Conservation (phyloP, 2,329 filamentous ascomycete genomes). For the Exophiala mesophila region DNA sequence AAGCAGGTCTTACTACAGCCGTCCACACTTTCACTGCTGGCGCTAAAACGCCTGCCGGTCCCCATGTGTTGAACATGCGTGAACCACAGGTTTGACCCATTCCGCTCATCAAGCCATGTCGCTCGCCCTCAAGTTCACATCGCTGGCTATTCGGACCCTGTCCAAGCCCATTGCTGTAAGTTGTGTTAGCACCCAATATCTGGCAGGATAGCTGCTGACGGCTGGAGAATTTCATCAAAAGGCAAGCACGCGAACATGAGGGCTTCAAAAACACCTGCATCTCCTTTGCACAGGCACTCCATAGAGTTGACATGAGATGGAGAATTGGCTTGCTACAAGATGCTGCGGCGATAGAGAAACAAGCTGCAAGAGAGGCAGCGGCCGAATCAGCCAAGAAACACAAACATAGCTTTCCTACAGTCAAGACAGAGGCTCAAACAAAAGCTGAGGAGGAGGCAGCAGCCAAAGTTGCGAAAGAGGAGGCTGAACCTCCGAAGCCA, state of each 20-base stretch:
- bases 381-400: slow-evolving; percentile 52
- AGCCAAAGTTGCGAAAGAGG: slow-evolving; percentile 37
- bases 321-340: slow-evolving; percentile 62
- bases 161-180: slow-evolving; percentile 65
- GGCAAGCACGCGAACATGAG: slow-evolving; percentile 64
- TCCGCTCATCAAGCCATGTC: too few relatives aligned
- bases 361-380: slow-evolving; percentile 45
- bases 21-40: too few relatives aligned
- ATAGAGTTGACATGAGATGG: slow-evolving; percentile 64
- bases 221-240: slow-evolving; percentile 60
- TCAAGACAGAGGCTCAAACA: slow-evolving; percentile 57
- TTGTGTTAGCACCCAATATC: slow-evolving; percentile 6
- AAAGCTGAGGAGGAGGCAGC: slow-evolving; percentile 51
- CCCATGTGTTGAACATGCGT: too few relatives aligned
- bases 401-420: slow-evolving; percentile 52
- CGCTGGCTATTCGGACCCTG: slow-evolving; percentile 59
- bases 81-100: too few relatives aligned
- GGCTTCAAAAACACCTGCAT: slow-evolving; percentile 59
- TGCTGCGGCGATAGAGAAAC: slow-evolving; percentile 46
- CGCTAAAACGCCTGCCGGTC: too few relatives aligned
- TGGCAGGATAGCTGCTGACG: slow-evolving; percentile 1
- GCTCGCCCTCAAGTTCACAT: slow-evolving; percentile 61
- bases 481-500: slow-evolving; percentile 46
- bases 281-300: slow-evolving; percentile 58
- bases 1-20: too few relatives aligned